phyloP scores from a whole-genome alignment of 108 stramenopile species.

The Nannochloropsis salina region DNA sequence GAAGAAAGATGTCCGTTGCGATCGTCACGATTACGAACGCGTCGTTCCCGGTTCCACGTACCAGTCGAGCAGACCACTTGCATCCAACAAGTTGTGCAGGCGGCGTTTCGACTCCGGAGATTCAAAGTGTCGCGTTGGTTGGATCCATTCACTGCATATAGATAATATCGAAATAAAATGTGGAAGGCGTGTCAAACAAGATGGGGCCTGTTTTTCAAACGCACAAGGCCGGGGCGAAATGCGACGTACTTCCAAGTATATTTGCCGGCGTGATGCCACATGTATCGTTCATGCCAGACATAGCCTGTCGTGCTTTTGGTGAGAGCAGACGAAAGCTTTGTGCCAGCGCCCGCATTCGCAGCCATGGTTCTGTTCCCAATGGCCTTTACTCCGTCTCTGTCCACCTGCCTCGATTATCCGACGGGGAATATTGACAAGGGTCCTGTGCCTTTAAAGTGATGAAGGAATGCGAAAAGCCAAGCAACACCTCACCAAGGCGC shows the following conservation, averaged over 20 bases:
- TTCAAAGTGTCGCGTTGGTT: slow-evolving; percentile 42
- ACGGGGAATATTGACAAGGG: no score
- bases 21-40: no score
- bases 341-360: no score
- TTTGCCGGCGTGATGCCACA: slow-evolving; percentile 44
- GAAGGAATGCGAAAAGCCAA: no score
- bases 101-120: slow-evolving; percentile 41
- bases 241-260: slow-evolving; percentile 24
- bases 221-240: not conserved
- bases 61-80: slow-evolving; percentile 31
- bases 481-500: no score
- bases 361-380: no score
- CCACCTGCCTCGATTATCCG: no score
- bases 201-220: not conserved
- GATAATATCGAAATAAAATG: not conserved
- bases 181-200: not conserved
- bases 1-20: not conserved
- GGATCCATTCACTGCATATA: slow-evolving; percentile 18
- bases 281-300: slow-evolving; percentile 29
- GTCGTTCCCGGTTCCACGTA: not conserved
- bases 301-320: not conserved
- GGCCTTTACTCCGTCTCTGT: no score
- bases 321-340: not conserved
- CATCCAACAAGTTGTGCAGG: slow-evolving; percentile 43
- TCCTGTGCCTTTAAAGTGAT: no score